These are phyloP conservation scores for Apiotrichum mycotoxinovorans DNA, from an alignment of 1,284 basidiomycete species.

Conservation along the genomic window DNA sequence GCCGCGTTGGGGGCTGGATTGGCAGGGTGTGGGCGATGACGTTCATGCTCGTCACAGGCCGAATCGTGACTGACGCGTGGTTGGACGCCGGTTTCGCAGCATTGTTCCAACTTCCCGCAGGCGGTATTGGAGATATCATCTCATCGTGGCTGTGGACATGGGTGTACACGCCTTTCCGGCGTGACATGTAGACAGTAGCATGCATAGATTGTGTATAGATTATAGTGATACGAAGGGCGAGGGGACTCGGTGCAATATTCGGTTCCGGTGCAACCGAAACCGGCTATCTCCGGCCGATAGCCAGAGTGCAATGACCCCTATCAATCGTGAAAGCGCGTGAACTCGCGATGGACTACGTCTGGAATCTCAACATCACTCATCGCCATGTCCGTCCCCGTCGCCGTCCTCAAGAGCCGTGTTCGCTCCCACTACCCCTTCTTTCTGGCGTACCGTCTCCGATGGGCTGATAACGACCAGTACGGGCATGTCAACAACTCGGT, in stretches of 20 bases:
- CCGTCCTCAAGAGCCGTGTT: conserved; percentile 12
- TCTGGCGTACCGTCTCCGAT: conserved; percentile 16
- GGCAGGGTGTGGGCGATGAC: conserved; percentile 41
- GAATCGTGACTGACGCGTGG: conserved; percentile 28
- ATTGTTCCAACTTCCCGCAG: background rate
- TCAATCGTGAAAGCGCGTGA: background rate
- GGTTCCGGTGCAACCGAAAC: background rate
- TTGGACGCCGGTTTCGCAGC: conserved; percentile 19
- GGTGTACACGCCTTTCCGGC: background rate
- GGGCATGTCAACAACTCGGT: conserved; percentile 21
- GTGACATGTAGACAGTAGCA: background rate
- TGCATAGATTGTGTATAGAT: background rate
- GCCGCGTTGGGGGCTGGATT: conserved; percentile 29
- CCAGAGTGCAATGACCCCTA: background rate
- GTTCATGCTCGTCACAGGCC: conserved; percentile 25
- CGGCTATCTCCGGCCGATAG: background rate
- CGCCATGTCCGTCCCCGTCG: conserved; percentile 8
- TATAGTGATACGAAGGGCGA: background rate
- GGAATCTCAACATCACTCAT: background rate
- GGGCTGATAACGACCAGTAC: conserved; percentile 22
- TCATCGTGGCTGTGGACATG: background rate
- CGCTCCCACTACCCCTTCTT: conserved; percentile 16
- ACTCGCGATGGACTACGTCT: background rate
- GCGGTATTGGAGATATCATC: background rate
- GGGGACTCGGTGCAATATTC: background rate